phyloP scores from a whole-genome alignment of 345 rosid genomes.

The Populus simonii region DNA sequence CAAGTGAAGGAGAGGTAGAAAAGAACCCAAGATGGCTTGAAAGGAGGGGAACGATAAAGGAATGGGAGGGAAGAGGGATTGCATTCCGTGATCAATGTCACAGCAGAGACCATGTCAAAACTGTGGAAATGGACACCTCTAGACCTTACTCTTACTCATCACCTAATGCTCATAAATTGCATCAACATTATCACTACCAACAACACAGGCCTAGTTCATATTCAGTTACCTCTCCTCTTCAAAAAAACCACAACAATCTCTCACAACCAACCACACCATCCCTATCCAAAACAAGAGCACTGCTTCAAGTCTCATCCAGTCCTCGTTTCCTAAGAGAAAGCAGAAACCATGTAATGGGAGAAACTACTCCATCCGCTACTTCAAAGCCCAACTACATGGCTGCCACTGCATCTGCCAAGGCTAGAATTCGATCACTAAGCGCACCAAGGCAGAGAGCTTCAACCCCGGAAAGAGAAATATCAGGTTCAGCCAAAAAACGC shows the following conservation, averaged over 20 bases:
- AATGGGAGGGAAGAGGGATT: conserved; percentile 22
- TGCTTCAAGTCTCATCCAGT: conserved; percentile 27
- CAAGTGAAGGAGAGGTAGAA: conserved; percentile 48
- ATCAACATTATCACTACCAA: not conserved
- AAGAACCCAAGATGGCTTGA: conserved; percentile 33
- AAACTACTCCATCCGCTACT: not conserved
- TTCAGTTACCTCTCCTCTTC: conserved; percentile 25
- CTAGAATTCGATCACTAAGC: conserved; percentile 15
- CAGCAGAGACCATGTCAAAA: conserved; percentile 7
- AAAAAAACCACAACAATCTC: conserved; percentile 7
- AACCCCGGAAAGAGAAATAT: conserved; percentile 14
- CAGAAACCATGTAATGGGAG: not conserved
- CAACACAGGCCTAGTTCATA: conserved; percentile 24
- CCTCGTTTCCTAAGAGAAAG: not conserved
- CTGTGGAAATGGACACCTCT: conserved; percentile 19
- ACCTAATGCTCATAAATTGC: not conserved
- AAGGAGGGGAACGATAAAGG: conserved; percentile 31
- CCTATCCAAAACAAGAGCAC: conserved; percentile 23
- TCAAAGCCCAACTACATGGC: conserved; percentile 21
- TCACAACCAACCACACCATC: conserved; percentile 16
- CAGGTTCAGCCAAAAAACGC: not conserved
- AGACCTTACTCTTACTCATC: conserved; percentile 8
- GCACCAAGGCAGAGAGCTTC: conserved; percentile 20
- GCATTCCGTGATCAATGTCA: not conserved
- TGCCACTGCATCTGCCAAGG: conserved; percentile 21